These are phyloP conservation scores for Wickerhamiella occidentalis DNA, from an alignment of 805 yeast species.

Conservation along the genomic window DNA sequence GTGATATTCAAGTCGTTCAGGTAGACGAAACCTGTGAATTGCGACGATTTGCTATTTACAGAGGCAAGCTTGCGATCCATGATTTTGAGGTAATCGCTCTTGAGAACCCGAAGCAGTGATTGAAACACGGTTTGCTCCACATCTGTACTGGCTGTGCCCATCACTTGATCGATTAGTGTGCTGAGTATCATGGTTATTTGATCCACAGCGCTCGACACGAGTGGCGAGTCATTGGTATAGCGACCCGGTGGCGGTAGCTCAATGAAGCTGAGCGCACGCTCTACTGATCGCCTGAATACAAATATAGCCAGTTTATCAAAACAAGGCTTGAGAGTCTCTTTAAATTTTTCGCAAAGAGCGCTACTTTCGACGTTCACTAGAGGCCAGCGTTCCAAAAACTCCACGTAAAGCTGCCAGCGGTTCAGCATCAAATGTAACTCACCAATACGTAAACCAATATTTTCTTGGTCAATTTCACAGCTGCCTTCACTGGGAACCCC, in stretches of 20 bases:
- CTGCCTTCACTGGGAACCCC: constrained; percentile 2
- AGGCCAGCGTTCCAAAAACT: constrained; percentile 58
- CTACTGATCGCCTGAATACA: constrained; percentile 65
- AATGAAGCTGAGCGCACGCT: constrained; percentile 55
- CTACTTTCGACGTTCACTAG: constrained; percentile 33
- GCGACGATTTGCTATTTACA: constrained; percentile 24
- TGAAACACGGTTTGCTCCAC: constrained; percentile 44
- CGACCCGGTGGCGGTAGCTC: constrained; percentile 53
- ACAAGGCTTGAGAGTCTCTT: constrained; percentile 41
- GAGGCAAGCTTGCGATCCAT: constrained; percentile 36
- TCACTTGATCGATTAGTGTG: constrained; percentile 47
- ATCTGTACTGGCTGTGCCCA: constrained; percentile 57
- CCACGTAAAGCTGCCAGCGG: constrained; percentile 55
- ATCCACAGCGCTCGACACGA: constrained; percentile 70
- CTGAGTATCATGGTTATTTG: constrained; percentile 68
- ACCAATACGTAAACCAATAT: constrained; percentile 50
- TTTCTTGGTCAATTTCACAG: constrained; percentile 36
- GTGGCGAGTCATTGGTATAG: constrained; percentile 34
- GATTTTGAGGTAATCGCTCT: constrained; percentile 50
- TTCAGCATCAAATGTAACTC: constrained; percentile 70
- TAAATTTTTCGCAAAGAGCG: constrained; percentile 44
- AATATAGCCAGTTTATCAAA: constrained; percentile 54
- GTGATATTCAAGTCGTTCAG: constrained; percentile 63
- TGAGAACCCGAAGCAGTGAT: constrained; percentile 47
- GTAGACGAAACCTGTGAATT: constrained; percentile 40